Base-by-base conservation (phyloP, 495 filamentous ascomycete species). In the Penicillium steckii region DNA sequence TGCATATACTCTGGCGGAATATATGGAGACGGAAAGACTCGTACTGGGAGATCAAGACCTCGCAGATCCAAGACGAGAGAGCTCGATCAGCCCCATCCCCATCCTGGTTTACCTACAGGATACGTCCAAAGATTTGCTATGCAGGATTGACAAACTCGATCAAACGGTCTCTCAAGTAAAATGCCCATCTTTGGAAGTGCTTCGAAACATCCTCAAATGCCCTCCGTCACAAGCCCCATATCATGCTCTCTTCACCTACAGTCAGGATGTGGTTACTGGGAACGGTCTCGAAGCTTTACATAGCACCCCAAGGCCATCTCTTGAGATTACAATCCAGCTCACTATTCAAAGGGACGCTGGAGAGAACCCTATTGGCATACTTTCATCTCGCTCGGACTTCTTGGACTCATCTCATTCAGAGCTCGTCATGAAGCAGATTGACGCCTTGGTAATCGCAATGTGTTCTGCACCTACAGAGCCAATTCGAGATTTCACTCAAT, bases 1-100 rank as follows among this genome's bases (percentile, higher is more conserved):
- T 43, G 51, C 51, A 44, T 55, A 40, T 27, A 55, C 27, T 18
- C 25, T 15, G 17, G 29, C 24, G 35, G 52, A 41, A 26, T 35
- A 44, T 33, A 52, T 30, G 25, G 29, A 26, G 6, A 23, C 38
- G 17, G 40, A 52, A 24, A 32, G 41, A 33, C 12, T 22, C 12
- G 24, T 29, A 35, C 5, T 25, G 15, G 37, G 25, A 38, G 19
- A 45, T 17, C 15, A 37, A 37, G 33, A 18, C 33, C 33, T 19
- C 1, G 15, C 33, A 17, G n/a, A 37, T 37, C 3, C 18, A 15
- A 37, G 3, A 13, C 33, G n/a, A 17, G 33, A 37, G n/a, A 37
- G 2, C 18, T 17, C 33, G 3, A 15, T 37, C 33, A 37, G 18
- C 15, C 33, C 18, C 7, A 2, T 37, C 13, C 33, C 13, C 10